Percentiles rank a stretch among this genome's conserved stretches.
Evolutionary conservation across 2,329 filamentous ascomycete species (phyloP).

Genomic region (Penicillium frequentans): DNA sequence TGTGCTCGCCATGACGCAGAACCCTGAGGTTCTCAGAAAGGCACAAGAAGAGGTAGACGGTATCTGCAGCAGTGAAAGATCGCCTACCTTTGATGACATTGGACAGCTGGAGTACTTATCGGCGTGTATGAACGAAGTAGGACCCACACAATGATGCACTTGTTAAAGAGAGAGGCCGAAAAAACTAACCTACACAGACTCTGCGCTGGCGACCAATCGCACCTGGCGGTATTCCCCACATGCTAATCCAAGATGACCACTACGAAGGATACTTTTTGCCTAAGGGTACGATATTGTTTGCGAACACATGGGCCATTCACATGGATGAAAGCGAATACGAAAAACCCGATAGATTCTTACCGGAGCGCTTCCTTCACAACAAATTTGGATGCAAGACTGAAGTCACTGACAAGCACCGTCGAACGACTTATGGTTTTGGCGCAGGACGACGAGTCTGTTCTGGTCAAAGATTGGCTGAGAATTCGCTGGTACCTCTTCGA

Average conservation of each 20-base stretch:
- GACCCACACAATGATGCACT: background rate
- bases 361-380: conserved; percentile 15
- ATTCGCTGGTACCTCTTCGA: background rate
- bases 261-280: conserved; percentile 24
- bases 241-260: conserved; percentile 19
- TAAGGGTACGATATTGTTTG: conserved; percentile 18
- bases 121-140: background rate
- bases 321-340: conserved; percentile 16
- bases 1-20: conserved; percentile 10
- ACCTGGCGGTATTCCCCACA: conserved; percentile 23
- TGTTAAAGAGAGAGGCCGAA: fast-evolving
- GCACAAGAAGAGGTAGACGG: background rate
- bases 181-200: conserved; percentile 5
- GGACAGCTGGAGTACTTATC: background rate
- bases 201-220: conserved; percentile 16
- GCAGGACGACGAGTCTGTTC: background rate
- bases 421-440: background rate
- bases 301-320: conserved; percentile 21
- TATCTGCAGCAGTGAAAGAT: background rate
- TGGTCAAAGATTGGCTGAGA: background rate
- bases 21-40: conserved; percentile 5
- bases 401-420: background rate
- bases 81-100: background rate
- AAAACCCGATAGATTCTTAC: conserved; percentile 14
- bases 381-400: background rate